Evolutionary conservation across 1,284 basidiomycete genomes (phyloP).

Genomic region (Sanguinoderma infundibulare): DNA sequence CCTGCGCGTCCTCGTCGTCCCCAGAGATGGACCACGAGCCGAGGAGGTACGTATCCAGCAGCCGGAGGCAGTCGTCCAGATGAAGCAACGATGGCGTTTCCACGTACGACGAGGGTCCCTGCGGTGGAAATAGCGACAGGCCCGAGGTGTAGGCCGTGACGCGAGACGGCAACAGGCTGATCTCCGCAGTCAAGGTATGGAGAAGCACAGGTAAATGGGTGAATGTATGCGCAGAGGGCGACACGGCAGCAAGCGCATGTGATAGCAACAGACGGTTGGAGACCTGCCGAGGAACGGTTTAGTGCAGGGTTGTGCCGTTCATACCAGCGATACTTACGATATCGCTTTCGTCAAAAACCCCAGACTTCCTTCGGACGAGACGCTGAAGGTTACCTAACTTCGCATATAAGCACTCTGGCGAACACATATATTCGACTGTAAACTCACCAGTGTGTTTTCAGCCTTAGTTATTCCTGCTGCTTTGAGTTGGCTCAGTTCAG

Average conservation of each 20-base stretch:
- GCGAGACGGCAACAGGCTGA: conserved; percentile 43
- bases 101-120: conserved; percentile 23
- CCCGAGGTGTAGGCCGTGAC: conserved; percentile 47
- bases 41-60: conserved; percentile 67
- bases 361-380: conserved; percentile 51
- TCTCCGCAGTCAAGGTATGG: conserved; percentile 41
- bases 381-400: conserved; percentile 41
- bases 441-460: conserved; percentile 51
- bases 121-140: conserved; percentile 42
- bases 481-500: conserved; percentile 44
- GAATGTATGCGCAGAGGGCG: conserved; percentile 40
- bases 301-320: neutral
- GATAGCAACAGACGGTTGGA: conserved; percentile 60
- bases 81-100: conserved; percentile 48
- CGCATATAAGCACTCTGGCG: conserved; percentile 29
- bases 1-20: conserved; percentile 21
- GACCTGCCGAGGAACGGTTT: conserved; percentile 42
- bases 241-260: conserved; percentile 44
- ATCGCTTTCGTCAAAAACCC: conserved; percentile 43
- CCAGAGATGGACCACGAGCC: conserved; percentile 50
- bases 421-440: no score
- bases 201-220: conserved; percentile 38
- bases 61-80: conserved; percentile 57
- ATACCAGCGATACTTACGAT: conserved; percentile 38
- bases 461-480: conserved; percentile 49